phyloP scores from a whole-genome alignment of 345 rosid species.

The Sonneratia alba region DNA sequence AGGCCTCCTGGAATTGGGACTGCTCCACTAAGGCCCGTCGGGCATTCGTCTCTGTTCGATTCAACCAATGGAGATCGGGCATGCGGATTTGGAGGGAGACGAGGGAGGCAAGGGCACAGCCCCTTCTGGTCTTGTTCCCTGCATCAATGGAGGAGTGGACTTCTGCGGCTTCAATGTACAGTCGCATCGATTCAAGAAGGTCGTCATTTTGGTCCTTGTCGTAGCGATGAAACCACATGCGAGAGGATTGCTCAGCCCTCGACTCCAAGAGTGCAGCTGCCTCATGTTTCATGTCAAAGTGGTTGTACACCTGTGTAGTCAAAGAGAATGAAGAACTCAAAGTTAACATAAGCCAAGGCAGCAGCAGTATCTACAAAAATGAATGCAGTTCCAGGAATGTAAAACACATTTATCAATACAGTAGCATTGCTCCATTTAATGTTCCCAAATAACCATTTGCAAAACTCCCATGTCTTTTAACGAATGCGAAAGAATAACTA shows the following conservation, averaged over 20 bases:
- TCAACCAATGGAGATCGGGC: conserved; percentile 91
- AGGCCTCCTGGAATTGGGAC: conserved; percentile 86
- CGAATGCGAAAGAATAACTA: not conserved
- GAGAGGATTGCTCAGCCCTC: conserved; percentile 62
- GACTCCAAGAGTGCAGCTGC: conserved; percentile 82
- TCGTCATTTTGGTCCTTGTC: conserved; percentile 92
- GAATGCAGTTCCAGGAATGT: not conserved
- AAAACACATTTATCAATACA: not conserved
- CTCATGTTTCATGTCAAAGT: conserved; percentile 97
- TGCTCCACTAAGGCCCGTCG: conserved; percentile 82
- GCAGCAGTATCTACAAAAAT: not conserved
- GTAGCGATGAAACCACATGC: conserved; percentile 62
- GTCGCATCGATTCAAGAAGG: conserved; percentile 86
- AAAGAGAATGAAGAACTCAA: not conserved
- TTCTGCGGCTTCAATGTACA: conserved; percentile 93
- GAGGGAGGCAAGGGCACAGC: conserved; percentile 87
- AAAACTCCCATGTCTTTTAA: not conserved
- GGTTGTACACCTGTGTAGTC: conserved; percentile 67
- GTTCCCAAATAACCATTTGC: no score
- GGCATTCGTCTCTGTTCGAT: conserved; percentile 79
- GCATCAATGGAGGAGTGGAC: conserved; percentile 89
- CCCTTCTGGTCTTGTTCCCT: conserved; percentile 77
- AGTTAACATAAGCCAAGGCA: not conserved
- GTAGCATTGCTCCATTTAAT: no score
- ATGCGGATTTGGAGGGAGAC: conserved; percentile 94